These are phyloP conservation scores for Plasmodium gallinaceum DNA, from an alignment of 169 alveolate genomes.

Conservation along the genomic window DNA sequence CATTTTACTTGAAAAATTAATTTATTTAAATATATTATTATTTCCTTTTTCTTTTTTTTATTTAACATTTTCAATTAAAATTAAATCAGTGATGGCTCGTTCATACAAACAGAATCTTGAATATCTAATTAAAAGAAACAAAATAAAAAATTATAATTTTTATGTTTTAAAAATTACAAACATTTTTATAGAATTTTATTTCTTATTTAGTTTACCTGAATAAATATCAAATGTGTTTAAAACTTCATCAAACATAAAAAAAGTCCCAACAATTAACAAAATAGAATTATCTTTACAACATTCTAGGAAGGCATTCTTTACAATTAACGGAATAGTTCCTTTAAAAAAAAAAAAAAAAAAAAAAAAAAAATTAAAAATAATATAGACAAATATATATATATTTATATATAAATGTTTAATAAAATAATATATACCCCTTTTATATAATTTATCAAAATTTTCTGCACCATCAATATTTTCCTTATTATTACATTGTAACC, in stretches of 20 bases:
- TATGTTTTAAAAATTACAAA: neutral
- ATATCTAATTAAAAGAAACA: slow-evolving; percentile 14
- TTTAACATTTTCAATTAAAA: neutral
- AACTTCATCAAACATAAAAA: slow-evolving; percentile 78
- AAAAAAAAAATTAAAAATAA: neutral
- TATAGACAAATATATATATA: neutral
- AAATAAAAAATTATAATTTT: neutral
- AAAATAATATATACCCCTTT: slow-evolving; percentile 37
- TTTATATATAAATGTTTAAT: neutral
- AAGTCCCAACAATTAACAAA: slow-evolving; percentile 77
- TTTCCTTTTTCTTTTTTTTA: no score
- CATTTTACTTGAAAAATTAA: no score
- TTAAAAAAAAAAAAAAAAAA: neutral
- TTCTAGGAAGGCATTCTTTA: slow-evolving; percentile 79
- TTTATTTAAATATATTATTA: no score
- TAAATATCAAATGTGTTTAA: slow-evolving; percentile 51
- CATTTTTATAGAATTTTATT: neutral
- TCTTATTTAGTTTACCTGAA: slow-evolving; percentile 24
- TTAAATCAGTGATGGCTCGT: slow-evolving; percentile 40
- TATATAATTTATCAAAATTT: slow-evolving; percentile 8
- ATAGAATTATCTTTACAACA: slow-evolving; percentile 77
- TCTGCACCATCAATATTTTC: neutral
- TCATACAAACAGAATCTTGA: slow-evolving; percentile 56
- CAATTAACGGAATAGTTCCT: slow-evolving; percentile 73
- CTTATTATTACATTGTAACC: slow-evolving; percentile 11